phyloP scores from a whole-genome alignment of 768 basidiomycete species.

The Psilocybe tampanensis region DNA sequence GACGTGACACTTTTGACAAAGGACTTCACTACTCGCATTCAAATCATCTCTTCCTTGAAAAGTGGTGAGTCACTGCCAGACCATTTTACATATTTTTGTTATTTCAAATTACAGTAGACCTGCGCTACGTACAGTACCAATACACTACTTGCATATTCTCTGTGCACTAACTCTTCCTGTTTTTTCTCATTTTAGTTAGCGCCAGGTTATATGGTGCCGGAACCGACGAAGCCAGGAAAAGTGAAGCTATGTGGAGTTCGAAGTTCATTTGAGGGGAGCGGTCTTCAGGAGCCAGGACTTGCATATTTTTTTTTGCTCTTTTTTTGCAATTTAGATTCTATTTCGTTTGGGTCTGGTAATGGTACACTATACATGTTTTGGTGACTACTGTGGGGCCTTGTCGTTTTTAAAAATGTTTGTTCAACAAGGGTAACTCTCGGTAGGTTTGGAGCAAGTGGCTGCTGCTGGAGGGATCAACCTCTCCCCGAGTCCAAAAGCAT shows the following conservation, averaged over 20 bases:
- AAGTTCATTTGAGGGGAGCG: conserved; percentile 45
- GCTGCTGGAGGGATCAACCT: conserved; percentile 8
- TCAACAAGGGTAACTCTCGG: background rate
- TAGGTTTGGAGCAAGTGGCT: background rate
- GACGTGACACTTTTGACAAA: conserved; percentile 53
- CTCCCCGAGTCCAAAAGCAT: conserved; percentile 15
- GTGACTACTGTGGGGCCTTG: background rate
- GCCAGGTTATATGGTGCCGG: conserved; percentile 48
- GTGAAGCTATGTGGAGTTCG: conserved; percentile 55
- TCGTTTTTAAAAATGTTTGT: background rate
- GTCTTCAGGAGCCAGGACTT: background rate
- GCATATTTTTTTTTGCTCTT: background rate
- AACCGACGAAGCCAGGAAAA: conserved; percentile 50
- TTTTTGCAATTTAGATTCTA: conserved; percentile 7
- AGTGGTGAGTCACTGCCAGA: conserved; percentile 36
- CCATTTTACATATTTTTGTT: background rate
- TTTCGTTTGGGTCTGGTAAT: background rate
- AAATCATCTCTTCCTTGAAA: conserved; percentile 55
- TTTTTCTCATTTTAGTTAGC: conserved; percentile 41
- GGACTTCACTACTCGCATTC: conserved; percentile 55
- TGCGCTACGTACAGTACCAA: background rate
- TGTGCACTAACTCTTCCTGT: conserved; percentile 1
- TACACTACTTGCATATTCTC: background rate
- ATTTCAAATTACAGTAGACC: no score
- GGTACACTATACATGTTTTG: conserved; percentile 9